phyloP scores from a whole-genome alignment of 352 stramenopile genomes.

The Phytophthora nicotianae region DNA sequence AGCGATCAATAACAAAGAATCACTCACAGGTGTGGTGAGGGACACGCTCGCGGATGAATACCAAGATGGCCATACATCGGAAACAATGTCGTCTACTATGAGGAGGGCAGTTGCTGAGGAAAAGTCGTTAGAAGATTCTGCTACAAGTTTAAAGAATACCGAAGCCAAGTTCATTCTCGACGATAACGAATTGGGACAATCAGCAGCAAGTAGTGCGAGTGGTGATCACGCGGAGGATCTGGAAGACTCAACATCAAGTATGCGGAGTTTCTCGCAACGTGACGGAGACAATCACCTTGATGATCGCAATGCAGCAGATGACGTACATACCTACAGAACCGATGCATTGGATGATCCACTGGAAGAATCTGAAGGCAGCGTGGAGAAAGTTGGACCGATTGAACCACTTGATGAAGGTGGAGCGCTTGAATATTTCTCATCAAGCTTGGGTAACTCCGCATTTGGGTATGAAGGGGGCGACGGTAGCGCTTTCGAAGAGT shows the following conservation, averaged over 20 bases:
- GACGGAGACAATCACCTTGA: background rate
- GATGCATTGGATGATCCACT: background rate
- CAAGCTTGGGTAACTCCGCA: background rate
- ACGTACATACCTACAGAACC: background rate
- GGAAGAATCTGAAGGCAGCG: constrained; percentile 1
- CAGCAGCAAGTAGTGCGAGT: background rate
- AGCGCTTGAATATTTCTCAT: too few relatives aligned
- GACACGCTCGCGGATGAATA: background rate
- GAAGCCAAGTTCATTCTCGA: background rate
- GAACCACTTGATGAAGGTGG: too few relatives aligned
- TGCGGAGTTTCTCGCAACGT: background rate
- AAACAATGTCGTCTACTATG: constrained; percentile 4
- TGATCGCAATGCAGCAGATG: background rate
- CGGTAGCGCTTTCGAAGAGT: constrained; percentile 5
- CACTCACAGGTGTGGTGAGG: background rate
- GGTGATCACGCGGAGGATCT: background rate
- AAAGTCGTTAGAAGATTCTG: constrained; percentile 3
- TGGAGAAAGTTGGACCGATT: too few relatives aligned
- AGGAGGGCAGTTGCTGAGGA: background rate
- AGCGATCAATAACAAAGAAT: background rate
- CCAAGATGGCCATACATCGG: constrained; percentile 2
- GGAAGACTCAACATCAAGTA: constrained; percentile 4
- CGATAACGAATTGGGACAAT: constrained; percentile 9
- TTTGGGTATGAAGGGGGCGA: background rate
- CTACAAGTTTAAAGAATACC: background rate